These are phyloP conservation scores for Aspergillus hortae DNA, from an alignment of 2,329 filamentous ascomycete species.

Conservation along the genomic window DNA sequence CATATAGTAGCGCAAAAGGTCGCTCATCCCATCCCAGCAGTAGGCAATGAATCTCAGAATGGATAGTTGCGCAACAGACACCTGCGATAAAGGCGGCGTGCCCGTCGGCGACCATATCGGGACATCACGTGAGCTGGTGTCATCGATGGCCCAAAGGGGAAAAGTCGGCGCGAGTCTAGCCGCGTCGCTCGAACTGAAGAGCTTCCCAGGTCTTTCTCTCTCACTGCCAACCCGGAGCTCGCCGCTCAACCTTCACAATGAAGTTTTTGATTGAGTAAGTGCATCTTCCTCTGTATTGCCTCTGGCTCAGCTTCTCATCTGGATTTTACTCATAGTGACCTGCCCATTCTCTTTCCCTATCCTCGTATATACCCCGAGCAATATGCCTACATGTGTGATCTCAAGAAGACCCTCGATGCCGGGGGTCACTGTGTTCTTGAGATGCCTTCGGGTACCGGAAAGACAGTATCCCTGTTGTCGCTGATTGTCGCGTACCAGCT, in stretches of 20 bases:
- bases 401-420: constrained; percentile 85
- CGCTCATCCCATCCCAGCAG: not conserved
- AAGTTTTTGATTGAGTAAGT: constrained; percentile 73
- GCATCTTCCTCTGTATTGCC: not conserved
- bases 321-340: constrained; percentile 47
- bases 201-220: constrained; percentile 13
- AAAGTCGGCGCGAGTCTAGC: constrained; percentile 22
- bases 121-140: constrained; percentile 32
- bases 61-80: not conserved
- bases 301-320: constrained; percentile 7
- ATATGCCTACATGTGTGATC: constrained; percentile 79
- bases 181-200: constrained; percentile 9
- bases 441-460: constrained; percentile 98
- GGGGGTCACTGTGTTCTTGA: constrained; percentile 95
- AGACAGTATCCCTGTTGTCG: constrained; percentile 91
- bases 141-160: constrained; percentile 29
- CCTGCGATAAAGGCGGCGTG: not conserved
- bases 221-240: constrained; percentile 12
- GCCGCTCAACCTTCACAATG: constrained; percentile 51
- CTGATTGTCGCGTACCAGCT: constrained; percentile 97
- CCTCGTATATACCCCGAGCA: constrained; percentile 71
- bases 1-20: not conserved
- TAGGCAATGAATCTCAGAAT: not conserved
- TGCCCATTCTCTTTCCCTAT: constrained; percentile 71
- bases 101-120: constrained; percentile 27